phyloP scores from a whole-genome alignment of 2,329 filamentous ascomycete genomes.

The Colletotrichum cereale region DNA sequence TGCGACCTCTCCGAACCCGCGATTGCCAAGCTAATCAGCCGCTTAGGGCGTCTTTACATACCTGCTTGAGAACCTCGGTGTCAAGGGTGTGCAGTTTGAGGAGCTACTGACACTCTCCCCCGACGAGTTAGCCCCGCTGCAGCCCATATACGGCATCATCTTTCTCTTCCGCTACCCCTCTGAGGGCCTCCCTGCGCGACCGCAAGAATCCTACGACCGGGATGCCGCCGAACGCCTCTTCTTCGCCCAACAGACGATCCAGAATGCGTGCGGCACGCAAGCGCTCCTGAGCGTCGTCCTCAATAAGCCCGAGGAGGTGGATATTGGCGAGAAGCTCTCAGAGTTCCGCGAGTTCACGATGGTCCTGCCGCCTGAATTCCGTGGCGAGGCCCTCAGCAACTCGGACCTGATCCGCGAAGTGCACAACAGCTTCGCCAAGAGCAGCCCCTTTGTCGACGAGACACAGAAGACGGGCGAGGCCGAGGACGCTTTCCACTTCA shows the following conservation, averaged over 20 bases:
- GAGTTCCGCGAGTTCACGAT: constrained; percentile 92
- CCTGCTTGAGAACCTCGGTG: constrained; percentile 90
- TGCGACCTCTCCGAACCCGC: constrained; percentile 45
- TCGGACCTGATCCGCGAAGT: constrained; percentile 79
- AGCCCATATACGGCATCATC: constrained; percentile 93
- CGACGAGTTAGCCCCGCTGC: constrained; percentile 76
- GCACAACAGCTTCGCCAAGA: constrained; percentile 91
- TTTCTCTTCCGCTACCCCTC: constrained; percentile 98
- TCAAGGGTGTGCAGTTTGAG: constrained; percentile 95
- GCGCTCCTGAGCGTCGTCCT: constrained; percentile 91
- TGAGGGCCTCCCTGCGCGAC: constrained; percentile 64
- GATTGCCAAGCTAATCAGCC: constrained; percentile 11
- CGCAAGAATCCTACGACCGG: constrained; percentile 74
- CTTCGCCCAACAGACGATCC: constrained; percentile 97
- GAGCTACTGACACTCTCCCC: constrained; percentile 92
- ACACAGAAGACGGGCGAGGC: constrained; percentile 78
- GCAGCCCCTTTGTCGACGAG: constrained; percentile 93
- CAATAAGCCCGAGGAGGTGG: constrained; percentile 80
- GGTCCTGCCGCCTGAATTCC: constrained; percentile 80
- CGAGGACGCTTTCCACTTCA: constrained; percentile 97
- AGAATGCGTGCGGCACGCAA: constrained; percentile 98
- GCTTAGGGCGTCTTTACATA: constrained; percentile 93
- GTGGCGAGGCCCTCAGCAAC: constrained; percentile 72
- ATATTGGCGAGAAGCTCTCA: constrained; percentile 77
- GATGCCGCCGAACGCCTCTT: constrained; percentile 82